Base-by-base conservation (phyloP, 2,329 filamentous ascomycete genomes). In the Colletotrichum tropicicola region DNA sequence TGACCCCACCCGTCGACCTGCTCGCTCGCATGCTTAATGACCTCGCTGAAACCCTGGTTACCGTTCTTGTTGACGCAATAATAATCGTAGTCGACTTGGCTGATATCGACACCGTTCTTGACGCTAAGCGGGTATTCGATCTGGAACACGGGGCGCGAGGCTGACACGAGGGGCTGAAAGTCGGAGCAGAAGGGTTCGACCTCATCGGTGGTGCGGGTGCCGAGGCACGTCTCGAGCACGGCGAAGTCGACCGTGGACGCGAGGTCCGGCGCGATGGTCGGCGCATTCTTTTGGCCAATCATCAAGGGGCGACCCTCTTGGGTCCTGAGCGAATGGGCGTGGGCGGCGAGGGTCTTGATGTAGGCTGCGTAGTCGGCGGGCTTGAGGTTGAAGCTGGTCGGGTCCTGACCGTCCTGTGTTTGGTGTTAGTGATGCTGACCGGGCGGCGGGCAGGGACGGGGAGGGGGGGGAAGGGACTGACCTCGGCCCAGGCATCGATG, bases 231-330 rank as follows among this genome's bases (percentile, higher is more conserved):
- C 66, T 81, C 68, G 69, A 80, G 68, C 65, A 80, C 69, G 28
- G 74, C 74, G 62, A 77, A 77, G 65, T 77, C 75, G 19, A 75
- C 70, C n/a, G 59, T 54, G 23, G 62, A 66, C 25, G 70, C 68
- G 4, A 77, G 70, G 25, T 68, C 53, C 2, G 64, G 25, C 19
- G 73, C 71, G 32, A 76, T 70, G 25, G 71, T 68, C 3, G 70
- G 68, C 7, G 74, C 73, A 52, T 77, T 77, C 69, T 77, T 77
- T 51, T 77, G 75, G n/a, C 75, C 74, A 23, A 77, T 64, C 23
- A 76, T 70, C 13, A 77, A 70, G 8, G 65, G 45, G 12, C 59
- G 30, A 25, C 70, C 61, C 21, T 70, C 70, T 5, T 60, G 52
- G 48, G 70, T 66, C 19, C 71, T 74, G 43, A 70, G 70, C 60